Percentiles rank a stretch among this genome's conserved stretches.
phyloP scores from a whole-genome alignment of 371 early-diverging fungal genomes.

The Sporodiniella umbellata region DNA sequence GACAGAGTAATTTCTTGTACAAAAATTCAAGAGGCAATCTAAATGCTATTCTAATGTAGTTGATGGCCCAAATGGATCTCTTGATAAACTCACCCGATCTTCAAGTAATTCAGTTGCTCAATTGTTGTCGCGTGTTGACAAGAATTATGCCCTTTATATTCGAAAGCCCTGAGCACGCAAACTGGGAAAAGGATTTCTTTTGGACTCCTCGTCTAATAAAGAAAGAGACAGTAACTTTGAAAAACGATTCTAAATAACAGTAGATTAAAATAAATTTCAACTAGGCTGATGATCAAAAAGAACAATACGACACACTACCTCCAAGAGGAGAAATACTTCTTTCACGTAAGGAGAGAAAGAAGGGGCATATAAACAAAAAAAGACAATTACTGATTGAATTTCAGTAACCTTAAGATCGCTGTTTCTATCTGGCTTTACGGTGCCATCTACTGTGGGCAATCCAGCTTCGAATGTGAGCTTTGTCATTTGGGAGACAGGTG shows the following conservation, averaged over 20 bases:
- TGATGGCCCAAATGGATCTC: too few species aligned
- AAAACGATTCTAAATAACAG: slow-evolving; percentile 11
- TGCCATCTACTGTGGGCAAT: slow-evolving; percentile 59
- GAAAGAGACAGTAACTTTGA: too few species aligned
- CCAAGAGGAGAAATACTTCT: slow-evolving; percentile 35
- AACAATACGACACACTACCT: too few species aligned
- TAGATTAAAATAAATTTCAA: slow-evolving; percentile 30
- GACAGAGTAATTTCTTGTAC: slow-evolving; percentile 47
- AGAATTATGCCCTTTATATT: slow-evolving; percentile 81
- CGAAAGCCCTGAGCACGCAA: slow-evolving; percentile 55
- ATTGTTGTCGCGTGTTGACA: slow-evolving; percentile 82
- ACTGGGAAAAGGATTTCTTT: slow-evolving; percentile 68
- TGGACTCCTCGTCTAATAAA: slow-evolving; percentile 72
- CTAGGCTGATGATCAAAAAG: too few species aligned
- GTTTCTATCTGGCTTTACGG: slow-evolving; percentile 78
- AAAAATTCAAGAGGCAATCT: not conserved
- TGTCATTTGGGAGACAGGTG: slow-evolving; percentile 82
- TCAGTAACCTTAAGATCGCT: slow-evolving; percentile 44
- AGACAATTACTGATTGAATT: not conserved
- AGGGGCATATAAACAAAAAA: not conserved
- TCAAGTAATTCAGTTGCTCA: too few species aligned
- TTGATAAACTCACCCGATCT: too few species aligned
- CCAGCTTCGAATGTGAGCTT: slow-evolving; percentile 56
- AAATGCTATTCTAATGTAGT: too few species aligned
- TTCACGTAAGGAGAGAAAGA: slow-evolving; percentile 5